Conservation (phyloP, 192 early-diverging fungal species). For the Mortierella antarctica region DNA sequence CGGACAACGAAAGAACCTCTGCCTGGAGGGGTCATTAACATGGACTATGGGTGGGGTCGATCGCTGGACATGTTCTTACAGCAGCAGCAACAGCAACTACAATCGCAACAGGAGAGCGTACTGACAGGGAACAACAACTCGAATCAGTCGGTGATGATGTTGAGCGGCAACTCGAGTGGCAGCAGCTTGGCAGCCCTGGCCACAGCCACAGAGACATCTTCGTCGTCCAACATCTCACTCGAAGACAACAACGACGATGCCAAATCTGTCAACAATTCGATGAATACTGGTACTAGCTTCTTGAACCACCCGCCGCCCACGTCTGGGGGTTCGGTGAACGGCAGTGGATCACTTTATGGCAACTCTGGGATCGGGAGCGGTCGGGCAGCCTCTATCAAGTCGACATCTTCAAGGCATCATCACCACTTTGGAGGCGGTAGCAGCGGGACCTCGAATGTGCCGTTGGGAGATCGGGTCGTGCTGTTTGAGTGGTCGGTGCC, state of each 20-base stretch:
- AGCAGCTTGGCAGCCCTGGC: conserved; percentile 1
- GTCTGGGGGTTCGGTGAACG: not conserved
- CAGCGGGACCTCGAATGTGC: conserved; percentile 15
- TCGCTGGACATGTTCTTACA: conserved; percentile 34
- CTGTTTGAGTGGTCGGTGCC: conserved; percentile 64
- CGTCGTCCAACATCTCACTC: not conserved
- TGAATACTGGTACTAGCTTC: conserved; percentile 1
- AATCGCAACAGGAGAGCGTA: not conserved
- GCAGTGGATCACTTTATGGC: conserved; percentile 30
- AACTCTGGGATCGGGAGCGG: conserved; percentile 33
- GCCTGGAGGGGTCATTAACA: conserved; percentile 86
- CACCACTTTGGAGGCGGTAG: too few relatives aligned
- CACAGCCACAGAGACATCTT: not conserved
- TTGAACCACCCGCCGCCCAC: conserved; percentile 15
- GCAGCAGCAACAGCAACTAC: not conserved
- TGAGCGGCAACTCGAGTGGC: conserved; percentile 6
- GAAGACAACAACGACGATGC: conserved; percentile 16
- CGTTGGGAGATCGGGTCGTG: conserved; percentile 46
- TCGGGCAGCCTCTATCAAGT: conserved; percentile 35
- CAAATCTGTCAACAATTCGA: not conserved
- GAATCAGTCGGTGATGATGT: not conserved
- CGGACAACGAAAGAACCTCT: conserved; percentile 91
- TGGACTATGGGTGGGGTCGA: conserved; percentile 94
- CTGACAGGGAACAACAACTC: not conserved
- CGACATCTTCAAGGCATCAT: conserved; percentile 23